phyloP scores from a whole-genome alignment of 345 rosid species.

The Acer negundo region DNA sequence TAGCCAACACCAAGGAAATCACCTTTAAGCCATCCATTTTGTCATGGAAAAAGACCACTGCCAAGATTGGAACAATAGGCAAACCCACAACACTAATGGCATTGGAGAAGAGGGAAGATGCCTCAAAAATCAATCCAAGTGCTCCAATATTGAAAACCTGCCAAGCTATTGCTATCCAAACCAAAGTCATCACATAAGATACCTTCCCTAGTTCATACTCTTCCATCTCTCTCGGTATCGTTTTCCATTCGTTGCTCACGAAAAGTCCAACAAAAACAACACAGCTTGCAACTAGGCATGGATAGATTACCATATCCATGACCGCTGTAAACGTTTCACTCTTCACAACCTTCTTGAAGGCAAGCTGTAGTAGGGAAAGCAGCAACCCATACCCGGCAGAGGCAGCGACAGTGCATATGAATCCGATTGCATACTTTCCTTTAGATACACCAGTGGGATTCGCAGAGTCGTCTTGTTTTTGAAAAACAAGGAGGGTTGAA shows the following conservation, averaged over 20 bases:
- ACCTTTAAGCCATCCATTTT: constrained; percentile 65
- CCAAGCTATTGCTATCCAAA: constrained; percentile 41
- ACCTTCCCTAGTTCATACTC: constrained; percentile 44
- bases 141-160: constrained; percentile 39
- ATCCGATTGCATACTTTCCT: constrained; percentile 38
- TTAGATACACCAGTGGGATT: constrained; percentile 15
- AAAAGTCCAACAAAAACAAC: constrained; percentile 49
- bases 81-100: constrained; percentile 40
- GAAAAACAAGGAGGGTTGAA: constrained; percentile 53
- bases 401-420: constrained; percentile 44
- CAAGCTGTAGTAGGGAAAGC: constrained; percentile 30
- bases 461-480: constrained; percentile 26
- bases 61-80: constrained; percentile 62
- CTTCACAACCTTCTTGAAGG: constrained; percentile 41
- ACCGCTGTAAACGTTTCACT: constrained; percentile 33
- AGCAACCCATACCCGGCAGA: constrained; percentile 43
- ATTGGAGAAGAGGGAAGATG: constrained; percentile 62
- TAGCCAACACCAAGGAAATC: constrained; percentile 60
- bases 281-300: constrained; percentile 33
- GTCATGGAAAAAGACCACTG: constrained; percentile 63
- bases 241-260: constrained; percentile 52
- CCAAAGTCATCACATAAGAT: constrained; percentile 42
- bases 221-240: constrained; percentile 42
- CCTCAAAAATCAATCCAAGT: constrained; percentile 55
- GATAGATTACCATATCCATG: constrained; percentile 37